A percentile compares a stretch with the other conserved stretches of the same genome.
Evolutionary conservation across 2,329 filamentous ascomycete genomes (phyloP).

Genomic region (Ilyonectria robusta): DNA sequence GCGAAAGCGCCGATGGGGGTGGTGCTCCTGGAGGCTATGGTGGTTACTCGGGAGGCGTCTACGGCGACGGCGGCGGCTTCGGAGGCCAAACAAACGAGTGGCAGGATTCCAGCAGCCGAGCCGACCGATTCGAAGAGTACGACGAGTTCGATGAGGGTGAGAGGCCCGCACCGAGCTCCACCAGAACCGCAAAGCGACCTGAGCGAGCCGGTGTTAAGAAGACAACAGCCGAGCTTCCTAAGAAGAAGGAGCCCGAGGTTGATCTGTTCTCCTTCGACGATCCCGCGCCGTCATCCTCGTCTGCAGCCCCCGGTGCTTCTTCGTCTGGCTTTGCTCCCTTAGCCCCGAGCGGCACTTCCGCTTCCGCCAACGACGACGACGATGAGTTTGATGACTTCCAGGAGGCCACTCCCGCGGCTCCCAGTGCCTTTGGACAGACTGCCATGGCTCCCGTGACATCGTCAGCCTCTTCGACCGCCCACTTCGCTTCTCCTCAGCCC

Average conservation of each 20-base stretch:
- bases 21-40: constrained; percentile 60
- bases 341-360: constrained; percentile 40
- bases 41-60: constrained; percentile 80
- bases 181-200: constrained; percentile 57
- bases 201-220: constrained; percentile 56
- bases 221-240: constrained; percentile 75
- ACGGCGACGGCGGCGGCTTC: constrained; percentile 96
- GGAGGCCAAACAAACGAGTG: constrained; percentile 84
- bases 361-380: constrained; percentile 74
- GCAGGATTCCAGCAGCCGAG: constrained; percentile 70
- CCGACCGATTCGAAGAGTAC: constrained; percentile 94
- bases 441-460: constrained; percentile 64
- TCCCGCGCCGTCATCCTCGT: constrained; percentile 66
- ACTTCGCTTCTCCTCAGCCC: constrained; percentile 87
- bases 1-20: constrained; percentile 73
- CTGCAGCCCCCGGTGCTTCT: constrained; percentile 61
- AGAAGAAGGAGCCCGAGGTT: constrained; percentile 89
- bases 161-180: constrained; percentile 61
- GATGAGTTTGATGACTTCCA: constrained; percentile 99
- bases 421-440: constrained; percentile 54
- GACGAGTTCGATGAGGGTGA: constrained; percentile 92
- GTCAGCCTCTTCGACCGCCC: constrained; percentile 69
- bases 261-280: constrained; percentile 97
- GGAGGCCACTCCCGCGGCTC: constrained; percentile 78
- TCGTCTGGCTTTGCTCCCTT: constrained; percentile 64